Percentiles rank a stretch among this genome's conserved stretches.
These are phyloP conservation scores for Phytomonas francai DNA, from an alignment of 208 protist genomes.

Conservation along the genomic window DNA sequence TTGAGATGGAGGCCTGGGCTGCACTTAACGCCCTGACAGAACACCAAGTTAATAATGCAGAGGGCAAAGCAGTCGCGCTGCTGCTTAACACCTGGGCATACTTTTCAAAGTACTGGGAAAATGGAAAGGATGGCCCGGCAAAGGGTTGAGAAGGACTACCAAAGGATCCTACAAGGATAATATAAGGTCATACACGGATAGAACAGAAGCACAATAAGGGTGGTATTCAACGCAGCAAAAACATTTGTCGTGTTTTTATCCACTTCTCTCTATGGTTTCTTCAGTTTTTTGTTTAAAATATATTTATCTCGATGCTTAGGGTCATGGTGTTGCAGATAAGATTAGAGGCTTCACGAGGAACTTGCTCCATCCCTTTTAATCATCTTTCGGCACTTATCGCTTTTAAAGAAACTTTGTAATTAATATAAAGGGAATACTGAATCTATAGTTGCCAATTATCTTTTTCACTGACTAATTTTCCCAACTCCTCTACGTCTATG, in stretches of 20 bases:
- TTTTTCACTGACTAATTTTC: neutral
- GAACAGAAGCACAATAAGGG: neutral
- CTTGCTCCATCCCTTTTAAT: neutral
- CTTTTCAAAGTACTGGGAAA: conserved; percentile 87
- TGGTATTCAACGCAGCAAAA: neutral
- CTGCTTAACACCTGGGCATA: conserved; percentile 89
- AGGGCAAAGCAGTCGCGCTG: conserved; percentile 83
- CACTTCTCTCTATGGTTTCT: neutral
- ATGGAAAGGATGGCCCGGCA: conserved; percentile 71
- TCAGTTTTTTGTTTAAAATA: neutral
- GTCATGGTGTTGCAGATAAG: neutral
- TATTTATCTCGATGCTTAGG: neutral
- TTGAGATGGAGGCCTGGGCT: conserved; percentile 74
- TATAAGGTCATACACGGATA: neutral
- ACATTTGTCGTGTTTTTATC: neutral
- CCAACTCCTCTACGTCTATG: neutral
- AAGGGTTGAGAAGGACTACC: neutral
- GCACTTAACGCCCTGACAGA: conserved; percentile 73
- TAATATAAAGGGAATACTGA: neutral
- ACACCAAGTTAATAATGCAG: conserved; percentile 74
- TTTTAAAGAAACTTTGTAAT: neutral
- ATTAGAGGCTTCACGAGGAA: neutral
- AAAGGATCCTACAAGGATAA: neutral
- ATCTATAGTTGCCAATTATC: neutral
- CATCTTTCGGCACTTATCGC: neutral